Evolutionary conservation across 192 early-diverging fungal species (phyloP).

Genomic region (Podila minutissima): DNA sequence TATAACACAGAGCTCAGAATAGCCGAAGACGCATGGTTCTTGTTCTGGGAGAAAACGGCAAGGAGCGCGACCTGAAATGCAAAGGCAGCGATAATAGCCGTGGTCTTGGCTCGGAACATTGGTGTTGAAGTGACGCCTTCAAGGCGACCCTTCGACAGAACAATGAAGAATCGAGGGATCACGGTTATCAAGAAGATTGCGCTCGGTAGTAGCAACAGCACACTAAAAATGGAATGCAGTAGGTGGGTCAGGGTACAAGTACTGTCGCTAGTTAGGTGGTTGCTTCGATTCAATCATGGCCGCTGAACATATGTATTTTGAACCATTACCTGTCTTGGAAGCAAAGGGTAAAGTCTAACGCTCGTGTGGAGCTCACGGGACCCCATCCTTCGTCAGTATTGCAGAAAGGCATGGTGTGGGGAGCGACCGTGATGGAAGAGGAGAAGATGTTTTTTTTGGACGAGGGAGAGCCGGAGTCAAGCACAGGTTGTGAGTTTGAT

Average conservation of each 20-base stretch:
- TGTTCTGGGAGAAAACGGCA: conserved; percentile 1
- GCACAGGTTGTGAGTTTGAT: too few relatives aligned
- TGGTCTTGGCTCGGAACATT: conserved; percentile 11
- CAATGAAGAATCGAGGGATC: conserved; percentile 16
- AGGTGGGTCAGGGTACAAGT: conserved; percentile 25
- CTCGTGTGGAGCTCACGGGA: conserved; percentile 52
- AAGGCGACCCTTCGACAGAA: conserved; percentile 28
- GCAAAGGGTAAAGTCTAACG: conserved; percentile 61
- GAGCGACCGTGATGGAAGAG: too few relatives aligned
- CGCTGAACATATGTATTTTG: too few relatives aligned
- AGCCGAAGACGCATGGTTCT: background rate
- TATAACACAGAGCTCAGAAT: conserved; percentile 24
- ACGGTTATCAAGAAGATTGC: conserved; percentile 7
- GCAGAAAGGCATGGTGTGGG: conserved; percentile 24
- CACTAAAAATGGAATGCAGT: background rate
- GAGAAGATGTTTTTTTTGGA: too few relatives aligned
- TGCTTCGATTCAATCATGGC: too few relatives aligned
- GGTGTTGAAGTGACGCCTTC: conserved; percentile 8
- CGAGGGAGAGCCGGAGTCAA: too few relatives aligned
- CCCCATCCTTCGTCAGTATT: conserved; percentile 54
- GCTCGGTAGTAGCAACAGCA: conserved; percentile 20
- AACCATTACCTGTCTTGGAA: conserved; percentile 34
- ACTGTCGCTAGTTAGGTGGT: too few relatives aligned
- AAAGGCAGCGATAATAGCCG: conserved; percentile 3
- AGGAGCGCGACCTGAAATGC: conserved; percentile 23